Base-by-base conservation (phyloP, 2,329 filamentous ascomycete species). In the Phaeoacremonium minimum region DNA sequence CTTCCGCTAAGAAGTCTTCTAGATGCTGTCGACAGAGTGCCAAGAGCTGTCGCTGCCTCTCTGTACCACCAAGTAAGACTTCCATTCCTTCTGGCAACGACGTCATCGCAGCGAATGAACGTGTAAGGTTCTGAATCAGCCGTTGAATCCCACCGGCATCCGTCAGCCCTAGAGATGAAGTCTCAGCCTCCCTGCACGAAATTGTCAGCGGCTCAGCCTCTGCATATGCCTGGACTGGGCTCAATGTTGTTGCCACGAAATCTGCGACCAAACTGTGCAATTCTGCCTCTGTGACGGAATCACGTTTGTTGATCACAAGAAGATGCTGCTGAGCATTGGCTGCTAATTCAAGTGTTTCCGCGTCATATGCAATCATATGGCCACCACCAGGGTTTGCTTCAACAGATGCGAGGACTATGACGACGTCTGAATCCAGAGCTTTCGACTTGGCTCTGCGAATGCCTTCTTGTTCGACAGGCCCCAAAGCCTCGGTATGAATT, bases 31-130 rank as follows among this genome's bases (percentile, higher is more conserved):
- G 70, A 56, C 91, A 95, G 53, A 80, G 73, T 33, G 78, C 73
- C 32, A 98, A 73, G 35, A 96, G 80, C 56, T 88, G 76, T 35
- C 85, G 77, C 66, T 98, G 93, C 40, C 93, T 83, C 60, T 91
- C 87, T 14, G 87, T 95, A 26, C 95, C 90, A 38, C 90, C 90
- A 4, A 96, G 75, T 5, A 93, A 83, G 51, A 95, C 87, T 62
- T 89, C 78, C 68, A 87, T 81, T 44, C 87, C 78, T 4, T 74
- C 73, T 9, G 80, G 75, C 53, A 91, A 70, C 20, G 71, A 64
- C 3, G 88, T 94, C 73, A 95, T 82, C 34, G 62, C 57, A 32
- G 67, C 64, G 56, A 97, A 96, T 4, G 77, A 73, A 19, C 59
- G 49, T n/a, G 80, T 76, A 15, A 98, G 71, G 15, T 69, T 71